Conservation (phyloP, 441 rosid genomes). For the Euphorbia neoarborescens region DNA sequence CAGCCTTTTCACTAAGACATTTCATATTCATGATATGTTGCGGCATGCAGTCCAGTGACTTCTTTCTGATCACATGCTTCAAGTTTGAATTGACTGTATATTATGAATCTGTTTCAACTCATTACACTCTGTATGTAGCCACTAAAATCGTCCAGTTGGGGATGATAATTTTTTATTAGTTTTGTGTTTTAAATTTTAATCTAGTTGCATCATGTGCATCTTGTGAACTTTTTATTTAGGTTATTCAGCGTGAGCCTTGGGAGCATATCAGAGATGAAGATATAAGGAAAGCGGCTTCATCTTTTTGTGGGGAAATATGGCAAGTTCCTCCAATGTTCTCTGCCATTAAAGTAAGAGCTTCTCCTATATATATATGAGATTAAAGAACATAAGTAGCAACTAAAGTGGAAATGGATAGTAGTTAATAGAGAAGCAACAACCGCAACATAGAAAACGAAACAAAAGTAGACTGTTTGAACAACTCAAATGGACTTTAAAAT, state of each 20-base stretch:
- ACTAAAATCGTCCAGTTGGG: conserved; percentile 1
- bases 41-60: neutral
- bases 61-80: neutral
- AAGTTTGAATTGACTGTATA: neutral
- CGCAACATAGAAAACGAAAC: too few species aligned
- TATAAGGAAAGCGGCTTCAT: conserved; percentile 60
- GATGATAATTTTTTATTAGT: neutral
- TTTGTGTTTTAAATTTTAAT: neutral
- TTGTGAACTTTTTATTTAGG: conserved; percentile 33
- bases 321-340: conserved; percentile 99
- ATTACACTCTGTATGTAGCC: neutral
- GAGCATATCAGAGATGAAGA: conserved; percentile 85
- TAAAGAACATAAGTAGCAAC: neutral
- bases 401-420: too few species aligned
- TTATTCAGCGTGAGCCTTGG: conserved; percentile 90
- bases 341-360: conserved; percentile 73
- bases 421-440: too few species aligned
- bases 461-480: too few species aligned
- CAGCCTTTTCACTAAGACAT: neutral
- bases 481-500: too few species aligned
- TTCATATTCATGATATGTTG: neutral
- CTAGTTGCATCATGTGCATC: neutral
- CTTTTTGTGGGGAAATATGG: conserved; percentile 92
- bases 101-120: neutral
- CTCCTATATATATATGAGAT: neutral